Evolutionary conservation across 345 rosid species (phyloP).

Genomic region (Eucalyptus viminalis): DNA sequence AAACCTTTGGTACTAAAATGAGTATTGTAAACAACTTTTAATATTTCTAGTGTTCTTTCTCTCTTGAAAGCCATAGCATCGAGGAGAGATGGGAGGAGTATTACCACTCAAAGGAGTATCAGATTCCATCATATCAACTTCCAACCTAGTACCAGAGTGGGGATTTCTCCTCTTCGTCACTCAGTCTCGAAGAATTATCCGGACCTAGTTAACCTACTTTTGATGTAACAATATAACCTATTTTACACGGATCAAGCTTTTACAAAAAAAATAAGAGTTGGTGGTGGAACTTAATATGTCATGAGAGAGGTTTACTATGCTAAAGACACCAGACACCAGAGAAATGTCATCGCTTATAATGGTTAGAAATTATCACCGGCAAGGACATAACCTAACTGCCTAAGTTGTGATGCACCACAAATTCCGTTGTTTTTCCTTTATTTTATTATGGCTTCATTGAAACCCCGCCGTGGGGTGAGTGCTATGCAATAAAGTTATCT

Average conservation of each 20-base stretch:
- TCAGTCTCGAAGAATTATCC: neutral
- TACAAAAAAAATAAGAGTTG: no score
- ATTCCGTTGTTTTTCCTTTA: neutral
- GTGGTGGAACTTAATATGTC: neutral
- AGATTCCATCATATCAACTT: neutral
- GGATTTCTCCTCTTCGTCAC: neutral
- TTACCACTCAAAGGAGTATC: rapidly evolving
- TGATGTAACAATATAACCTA: neutral
- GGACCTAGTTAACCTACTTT: neutral
- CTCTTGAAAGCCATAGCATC: neutral
- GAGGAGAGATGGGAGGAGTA: neutral
- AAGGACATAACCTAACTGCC: neutral
- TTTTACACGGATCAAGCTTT: neutral
- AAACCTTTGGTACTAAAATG: rapidly evolving
- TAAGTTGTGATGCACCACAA: neutral
- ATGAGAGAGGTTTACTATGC: no score
- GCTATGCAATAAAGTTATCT: neutral
- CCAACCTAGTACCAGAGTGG: rapidly evolving
- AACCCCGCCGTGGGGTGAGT: neutral
- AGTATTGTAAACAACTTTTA: rapidly evolving
- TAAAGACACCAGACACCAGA: neutral
- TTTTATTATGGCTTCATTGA: neutral
- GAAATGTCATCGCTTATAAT: neutral
- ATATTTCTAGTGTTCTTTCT: no score
- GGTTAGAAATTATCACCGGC: neutral